phyloP scores from a whole-genome alignment of 257 asterid genomes.

The Cordia subcordata region DNA sequence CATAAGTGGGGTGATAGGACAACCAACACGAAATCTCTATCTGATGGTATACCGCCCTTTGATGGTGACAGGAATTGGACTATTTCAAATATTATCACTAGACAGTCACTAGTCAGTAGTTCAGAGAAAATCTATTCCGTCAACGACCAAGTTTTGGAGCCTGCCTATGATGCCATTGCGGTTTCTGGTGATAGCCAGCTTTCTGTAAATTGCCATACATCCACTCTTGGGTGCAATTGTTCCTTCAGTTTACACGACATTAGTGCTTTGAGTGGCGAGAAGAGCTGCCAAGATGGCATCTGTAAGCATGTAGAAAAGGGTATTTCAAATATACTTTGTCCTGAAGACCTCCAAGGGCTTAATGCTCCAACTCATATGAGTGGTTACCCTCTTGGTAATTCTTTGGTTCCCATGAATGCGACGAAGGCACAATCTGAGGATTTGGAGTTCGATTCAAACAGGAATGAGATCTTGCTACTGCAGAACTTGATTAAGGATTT shows the following conservation, averaged over 20 bases:
- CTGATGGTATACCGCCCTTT: neutral
- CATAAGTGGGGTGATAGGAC: neutral
- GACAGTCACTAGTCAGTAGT: neutral
- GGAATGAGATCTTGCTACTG: neutral
- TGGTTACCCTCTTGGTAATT: neutral
- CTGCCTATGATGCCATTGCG: slow-evolving; percentile 1
- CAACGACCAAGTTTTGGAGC: slow-evolving; percentile 2
- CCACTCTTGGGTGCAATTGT: too few relatives aligned
- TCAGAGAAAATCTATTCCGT: neutral
- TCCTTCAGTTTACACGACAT: too few relatives aligned
- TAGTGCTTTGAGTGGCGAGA: too few relatives aligned
- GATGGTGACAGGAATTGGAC: neutral
- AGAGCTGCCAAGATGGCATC: too few relatives aligned
- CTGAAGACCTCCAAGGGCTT: too few relatives aligned
- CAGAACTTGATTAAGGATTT: neutral
- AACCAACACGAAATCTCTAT: neutral
- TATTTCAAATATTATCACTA: neutral
- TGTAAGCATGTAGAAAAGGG: too few relatives aligned
- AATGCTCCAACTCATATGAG: neutral
- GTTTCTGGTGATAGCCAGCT: too few relatives aligned
- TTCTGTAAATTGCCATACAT: too few relatives aligned
- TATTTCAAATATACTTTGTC: too few relatives aligned
- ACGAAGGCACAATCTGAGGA: neutral
- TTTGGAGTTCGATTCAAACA: neutral
- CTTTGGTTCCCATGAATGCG: neutral